Evolutionary conservation across 345 rosid species (phyloP).

Genomic region (Linum lewisii): DNA sequence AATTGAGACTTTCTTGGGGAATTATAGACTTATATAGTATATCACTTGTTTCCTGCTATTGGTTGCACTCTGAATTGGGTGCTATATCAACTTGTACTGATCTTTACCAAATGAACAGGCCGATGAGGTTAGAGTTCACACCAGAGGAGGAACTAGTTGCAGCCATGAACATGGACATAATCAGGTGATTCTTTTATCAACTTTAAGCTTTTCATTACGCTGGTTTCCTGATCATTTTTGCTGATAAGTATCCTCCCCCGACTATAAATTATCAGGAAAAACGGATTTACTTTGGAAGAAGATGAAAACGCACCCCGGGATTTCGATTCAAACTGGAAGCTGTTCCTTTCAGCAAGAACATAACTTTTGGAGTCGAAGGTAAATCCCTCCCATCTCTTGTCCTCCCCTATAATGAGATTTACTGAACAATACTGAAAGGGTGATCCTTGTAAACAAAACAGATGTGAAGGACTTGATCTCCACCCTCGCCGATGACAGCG

Average conservation of each 20-base stretch:
- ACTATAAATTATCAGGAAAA: conserved; percentile 66
- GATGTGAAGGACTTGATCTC: conserved; percentile 90
- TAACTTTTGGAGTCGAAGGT: conserved; percentile 95
- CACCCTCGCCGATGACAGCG: conserved; percentile 51
- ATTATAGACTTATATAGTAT: too few relatives aligned
- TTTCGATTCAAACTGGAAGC: conserved; percentile 60
- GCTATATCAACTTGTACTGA: not conserved
- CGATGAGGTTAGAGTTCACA: conserved; percentile 78
- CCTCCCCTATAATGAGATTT: not conserved
- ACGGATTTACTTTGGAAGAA: conserved; percentile 87
- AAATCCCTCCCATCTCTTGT: conserved; percentile 3
- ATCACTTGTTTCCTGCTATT: too few relatives aligned
- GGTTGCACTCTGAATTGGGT: too few relatives aligned
- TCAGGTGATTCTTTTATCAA: conserved; percentile 46
- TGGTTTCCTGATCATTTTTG: not conserved
- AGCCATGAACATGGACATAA: conserved; percentile 74
- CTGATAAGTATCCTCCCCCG: conserved; percentile 11
- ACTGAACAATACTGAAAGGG: too few relatives aligned
- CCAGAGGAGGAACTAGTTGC: conserved; percentile 86
- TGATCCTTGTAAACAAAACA: too few relatives aligned
- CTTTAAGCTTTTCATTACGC: not conserved
- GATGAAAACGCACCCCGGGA: conserved; percentile 69
- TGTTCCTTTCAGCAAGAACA: conserved; percentile 87
- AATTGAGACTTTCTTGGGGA: too few relatives aligned
- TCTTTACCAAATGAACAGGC: conserved; percentile 28